A percentile compares a stretch with the other conserved stretches of the same genome.
Conservation (phyloP, 2,329 filamentous ascomycete species). For the Cordyceps cicadae region DNA sequence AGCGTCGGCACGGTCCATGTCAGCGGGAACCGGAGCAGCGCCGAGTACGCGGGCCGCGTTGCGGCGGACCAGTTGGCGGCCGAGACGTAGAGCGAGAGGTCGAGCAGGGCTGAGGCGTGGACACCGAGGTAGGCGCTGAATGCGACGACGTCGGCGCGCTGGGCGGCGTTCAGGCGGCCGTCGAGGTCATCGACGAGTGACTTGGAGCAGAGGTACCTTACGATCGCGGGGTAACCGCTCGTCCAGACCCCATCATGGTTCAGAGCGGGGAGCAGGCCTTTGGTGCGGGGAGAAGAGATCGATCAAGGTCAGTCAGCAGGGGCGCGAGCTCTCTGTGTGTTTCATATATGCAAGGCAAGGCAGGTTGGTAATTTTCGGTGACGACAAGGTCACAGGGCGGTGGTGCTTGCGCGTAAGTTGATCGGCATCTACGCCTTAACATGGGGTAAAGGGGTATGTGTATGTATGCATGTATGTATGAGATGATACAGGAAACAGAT, state of each 20-base stretch:
- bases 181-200: conserved; percentile 31
- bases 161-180: conserved; percentile 28
- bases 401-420: conserved; percentile 12
- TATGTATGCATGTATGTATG: not conserved
- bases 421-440: not conserved
- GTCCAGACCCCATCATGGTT: conserved; percentile 44
- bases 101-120: conserved; percentile 68
- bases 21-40: conserved; percentile 73
- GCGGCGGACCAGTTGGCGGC: conserved; percentile 73
- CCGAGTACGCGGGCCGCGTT: conserved; percentile 74
- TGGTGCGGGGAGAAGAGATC: conserved; percentile 14
- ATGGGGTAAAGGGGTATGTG: not conserved
- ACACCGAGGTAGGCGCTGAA: conserved; percentile 63
- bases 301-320: conserved; percentile 12
- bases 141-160: conserved; percentile 40
- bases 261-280: conserved; percentile 49
- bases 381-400: not conserved
- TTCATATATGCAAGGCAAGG: conserved; percentile 10
- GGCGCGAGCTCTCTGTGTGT: not conserved
- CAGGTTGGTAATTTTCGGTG: not conserved
- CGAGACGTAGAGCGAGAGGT: conserved; percentile 83
- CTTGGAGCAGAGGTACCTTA: conserved; percentile 42
- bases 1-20: conserved; percentile 78
- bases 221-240: conserved; percentile 54
- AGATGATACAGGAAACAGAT: not conserved